Evolutionary conservation across 495 filamentous ascomycete genomes (phyloP).

Genomic region (Penicillium subrubescens): DNA sequence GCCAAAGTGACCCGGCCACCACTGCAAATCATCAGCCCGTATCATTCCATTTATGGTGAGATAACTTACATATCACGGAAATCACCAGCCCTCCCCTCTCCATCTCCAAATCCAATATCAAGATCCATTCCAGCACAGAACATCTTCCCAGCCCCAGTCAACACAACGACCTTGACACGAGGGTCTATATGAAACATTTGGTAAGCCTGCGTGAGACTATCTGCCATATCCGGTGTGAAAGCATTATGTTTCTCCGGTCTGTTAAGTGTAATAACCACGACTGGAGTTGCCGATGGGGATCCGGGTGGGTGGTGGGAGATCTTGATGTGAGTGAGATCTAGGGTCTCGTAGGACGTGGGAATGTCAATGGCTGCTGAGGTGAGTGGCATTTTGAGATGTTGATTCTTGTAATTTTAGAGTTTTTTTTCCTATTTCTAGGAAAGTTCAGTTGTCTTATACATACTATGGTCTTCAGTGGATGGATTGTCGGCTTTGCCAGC

Average conservation of each 20-base stretch:
- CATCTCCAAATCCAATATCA: constrained; percentile 44
- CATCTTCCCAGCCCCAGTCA: constrained; percentile 56
- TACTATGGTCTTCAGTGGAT: neutral
- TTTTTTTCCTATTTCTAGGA: neutral
- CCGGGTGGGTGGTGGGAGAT: constrained; percentile 49
- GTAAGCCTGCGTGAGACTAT: constrained; percentile 54
- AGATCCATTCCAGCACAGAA: constrained; percentile 66
- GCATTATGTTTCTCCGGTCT: constrained; percentile 61
- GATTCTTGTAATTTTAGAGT: neutral
- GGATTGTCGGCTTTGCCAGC: neutral
- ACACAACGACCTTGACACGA: constrained; percentile 54
- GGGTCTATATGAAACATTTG: constrained; percentile 50
- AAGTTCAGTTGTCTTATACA: neutral
- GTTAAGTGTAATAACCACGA: constrained; percentile 56
- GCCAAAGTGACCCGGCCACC: constrained; percentile 59
- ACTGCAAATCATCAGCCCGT: constrained; percentile 5
- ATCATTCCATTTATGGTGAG: neutral
- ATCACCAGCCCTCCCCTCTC: constrained; percentile 25
- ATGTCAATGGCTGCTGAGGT: constrained; percentile 13
- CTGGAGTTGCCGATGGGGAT: constrained; percentile 47
- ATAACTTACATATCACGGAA: constrained; percentile 26
- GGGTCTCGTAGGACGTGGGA: constrained; percentile 31
- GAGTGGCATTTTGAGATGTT: neutral
- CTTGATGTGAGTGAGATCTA: constrained; percentile 50
- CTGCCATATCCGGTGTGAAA: constrained; percentile 55